phyloP scores from a whole-genome alignment of 108 stramenopile species.

The Cyclostephanos tholiformis region DNA sequence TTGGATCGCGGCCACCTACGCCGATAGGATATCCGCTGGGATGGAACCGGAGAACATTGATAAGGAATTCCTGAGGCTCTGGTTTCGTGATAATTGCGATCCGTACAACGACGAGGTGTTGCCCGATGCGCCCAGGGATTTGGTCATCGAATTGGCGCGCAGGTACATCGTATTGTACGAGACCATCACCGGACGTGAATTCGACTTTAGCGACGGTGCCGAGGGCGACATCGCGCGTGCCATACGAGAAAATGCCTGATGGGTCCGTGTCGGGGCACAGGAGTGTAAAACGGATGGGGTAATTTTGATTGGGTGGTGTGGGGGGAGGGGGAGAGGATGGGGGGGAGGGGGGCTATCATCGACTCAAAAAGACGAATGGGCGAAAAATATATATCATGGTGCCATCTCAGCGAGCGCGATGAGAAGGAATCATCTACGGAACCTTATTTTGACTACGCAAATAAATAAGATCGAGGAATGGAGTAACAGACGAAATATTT shows the following conservation, averaged over 20 bases:
- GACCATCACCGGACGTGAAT: slow-evolving; percentile 92
- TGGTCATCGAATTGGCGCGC: slow-evolving; percentile 93
- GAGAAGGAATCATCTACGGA: too few relatives aligned
- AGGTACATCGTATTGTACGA: slow-evolving; percentile 96
- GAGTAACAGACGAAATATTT: too few relatives aligned
- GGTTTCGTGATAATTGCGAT: slow-evolving; percentile 97
- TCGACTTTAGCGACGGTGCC: slow-evolving; percentile 66
- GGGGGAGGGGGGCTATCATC: too few relatives aligned
- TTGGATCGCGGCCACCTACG: slow-evolving; percentile 93
- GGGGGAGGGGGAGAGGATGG: too few relatives aligned
- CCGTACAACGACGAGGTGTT: slow-evolving; percentile 94
- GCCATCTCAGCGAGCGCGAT: too few relatives aligned
- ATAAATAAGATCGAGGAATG: too few relatives aligned
- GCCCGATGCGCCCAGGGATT: slow-evolving; percentile 94
- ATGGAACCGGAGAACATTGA: slow-evolving; percentile 98
- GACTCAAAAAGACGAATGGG: too few relatives aligned
- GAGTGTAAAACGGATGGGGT: too few relatives aligned
- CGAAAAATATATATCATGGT: too few relatives aligned
- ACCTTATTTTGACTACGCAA: too few relatives aligned
- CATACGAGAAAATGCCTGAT: slow-evolving; percentile 51
- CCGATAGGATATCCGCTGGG: slow-evolving; percentile 80
- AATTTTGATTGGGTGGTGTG: too few relatives aligned
- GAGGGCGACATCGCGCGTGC: slow-evolving; percentile 64
- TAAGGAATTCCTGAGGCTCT: slow-evolving; percentile 97
- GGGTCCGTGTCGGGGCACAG: not conserved